phyloP scores from a whole-genome alignment of 148 eudicot species.

The Agrostemma githago region DNA sequence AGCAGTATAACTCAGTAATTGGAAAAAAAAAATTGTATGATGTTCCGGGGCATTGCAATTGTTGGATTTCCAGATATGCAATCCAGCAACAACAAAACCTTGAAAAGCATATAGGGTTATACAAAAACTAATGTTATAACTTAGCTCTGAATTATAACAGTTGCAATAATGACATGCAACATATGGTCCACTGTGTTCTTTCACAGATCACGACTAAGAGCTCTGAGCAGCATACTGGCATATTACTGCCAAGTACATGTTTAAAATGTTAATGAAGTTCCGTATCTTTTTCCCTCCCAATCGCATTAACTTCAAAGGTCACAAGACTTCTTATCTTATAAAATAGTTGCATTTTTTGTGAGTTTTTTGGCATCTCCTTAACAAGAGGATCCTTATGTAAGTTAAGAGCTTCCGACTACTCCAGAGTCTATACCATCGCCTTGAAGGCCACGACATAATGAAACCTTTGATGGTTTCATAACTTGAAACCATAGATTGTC shows the following conservation, averaged over 20 bases:
- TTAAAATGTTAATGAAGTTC: no score
- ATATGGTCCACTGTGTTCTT: neutral
- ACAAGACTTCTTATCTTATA: no score
- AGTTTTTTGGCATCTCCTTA: neutral
- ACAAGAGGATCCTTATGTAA: no score
- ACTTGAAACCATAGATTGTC: neutral
- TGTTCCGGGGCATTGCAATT: neutral
- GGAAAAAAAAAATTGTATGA: neutral
- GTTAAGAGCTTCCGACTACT: no score
- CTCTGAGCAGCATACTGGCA: no score
- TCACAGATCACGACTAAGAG: neutral
- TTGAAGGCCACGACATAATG: no score
- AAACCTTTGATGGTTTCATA: neutral
- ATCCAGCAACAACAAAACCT: constrained; percentile 12
- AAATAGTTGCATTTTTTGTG: no score
- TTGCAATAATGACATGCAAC: neutral
- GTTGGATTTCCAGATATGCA: neutral
- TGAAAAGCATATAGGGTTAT: neutral
- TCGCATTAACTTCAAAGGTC: no score
- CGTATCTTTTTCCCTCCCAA: no score
- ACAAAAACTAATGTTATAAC: neutral
- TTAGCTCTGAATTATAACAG: neutral
- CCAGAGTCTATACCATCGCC: no score
- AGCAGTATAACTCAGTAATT: neutral
- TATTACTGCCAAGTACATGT: no score